A percentile compares a stretch with the other conserved stretches of the same genome.
Evolutionary conservation across 2,329 filamentous ascomycete species (phyloP).

Genomic region (Alternaria viburni): DNA sequence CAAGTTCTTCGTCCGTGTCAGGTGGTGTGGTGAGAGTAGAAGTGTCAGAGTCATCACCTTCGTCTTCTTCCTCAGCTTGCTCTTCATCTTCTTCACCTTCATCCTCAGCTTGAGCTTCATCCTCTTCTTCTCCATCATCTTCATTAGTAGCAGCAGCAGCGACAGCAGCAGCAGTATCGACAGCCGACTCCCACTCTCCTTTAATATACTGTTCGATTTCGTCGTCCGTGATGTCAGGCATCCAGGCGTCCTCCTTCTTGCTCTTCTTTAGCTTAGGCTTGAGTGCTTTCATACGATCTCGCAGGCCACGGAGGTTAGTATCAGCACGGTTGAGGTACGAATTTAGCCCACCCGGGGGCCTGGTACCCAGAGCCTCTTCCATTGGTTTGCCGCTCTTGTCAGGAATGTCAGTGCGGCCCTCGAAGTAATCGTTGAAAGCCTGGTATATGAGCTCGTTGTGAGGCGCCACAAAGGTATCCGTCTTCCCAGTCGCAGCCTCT

Average conservation of each 20-base stretch:
- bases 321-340: not conserved
- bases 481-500: not conserved
- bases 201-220: not conserved
- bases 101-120: not conserved
- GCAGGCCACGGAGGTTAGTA: not conserved
- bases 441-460: not conserved
- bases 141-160: too few relatives aligned
- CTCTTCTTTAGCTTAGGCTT: not conserved
- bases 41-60: rapidly evolving
- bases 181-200: not conserved
- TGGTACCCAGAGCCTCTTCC: not conserved
- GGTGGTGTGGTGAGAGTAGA: not conserved
- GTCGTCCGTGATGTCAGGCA: not conserved
- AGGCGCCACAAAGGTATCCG: not conserved
- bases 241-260: not conserved
- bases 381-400: not conserved
- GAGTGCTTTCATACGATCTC: not conserved
- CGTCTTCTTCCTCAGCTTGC: not conserved
- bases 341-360: not conserved
- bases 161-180: not conserved
- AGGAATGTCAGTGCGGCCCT: not conserved
- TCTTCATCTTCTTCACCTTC: not conserved
- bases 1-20: not conserved
- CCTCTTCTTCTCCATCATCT: not conserved
- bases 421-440: not conserved